Conservation (phyloP, 768 basidiomycete genomes). For the Auriculariales sp. region DNA sequence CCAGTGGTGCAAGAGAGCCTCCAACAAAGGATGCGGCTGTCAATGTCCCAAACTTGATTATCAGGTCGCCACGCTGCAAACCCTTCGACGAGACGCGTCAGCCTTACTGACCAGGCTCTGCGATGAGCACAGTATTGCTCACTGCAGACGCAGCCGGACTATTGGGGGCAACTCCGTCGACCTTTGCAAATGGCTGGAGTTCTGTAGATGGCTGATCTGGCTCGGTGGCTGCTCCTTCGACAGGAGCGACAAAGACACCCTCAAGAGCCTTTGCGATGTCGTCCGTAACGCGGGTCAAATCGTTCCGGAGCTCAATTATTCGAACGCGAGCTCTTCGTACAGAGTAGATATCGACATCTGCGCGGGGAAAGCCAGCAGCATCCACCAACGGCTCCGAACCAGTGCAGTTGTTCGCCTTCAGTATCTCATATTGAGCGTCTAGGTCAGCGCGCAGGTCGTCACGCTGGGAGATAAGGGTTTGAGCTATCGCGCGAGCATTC, state of each 20-base stretch:
- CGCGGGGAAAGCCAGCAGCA: slow-evolving; percentile 75
- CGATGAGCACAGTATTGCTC: slow-evolving; percentile 11
- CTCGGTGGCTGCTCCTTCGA: slow-evolving; percentile 5
- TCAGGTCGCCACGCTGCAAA: slow-evolving; percentile 49
- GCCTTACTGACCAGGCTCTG: slow-evolving; percentile 1
- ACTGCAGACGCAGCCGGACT: slow-evolving; percentile 82
- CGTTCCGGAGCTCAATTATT: slow-evolving; percentile 73
- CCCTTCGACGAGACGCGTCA: slow-evolving; percentile 30
- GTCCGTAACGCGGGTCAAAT: slow-evolving; percentile 49
- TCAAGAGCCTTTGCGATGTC: slow-evolving; percentile 56
- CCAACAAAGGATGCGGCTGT: slow-evolving; percentile 36
- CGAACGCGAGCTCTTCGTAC: slow-evolving; percentile 61
- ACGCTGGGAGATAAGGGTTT: slow-evolving; percentile 51
- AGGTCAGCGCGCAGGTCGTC: slow-evolving; percentile 63
- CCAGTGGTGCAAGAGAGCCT: slow-evolving; percentile 51
- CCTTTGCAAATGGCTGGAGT: slow-evolving; percentile 54
- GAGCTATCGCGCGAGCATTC: too few species aligned
- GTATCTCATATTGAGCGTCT: slow-evolving; percentile 41
- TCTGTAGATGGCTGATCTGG: slow-evolving; percentile 8
- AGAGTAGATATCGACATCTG: slow-evolving; percentile 64
- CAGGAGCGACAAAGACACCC: slow-evolving; percentile 37
- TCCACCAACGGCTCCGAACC: slow-evolving; percentile 72
- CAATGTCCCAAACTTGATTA: slow-evolving; percentile 60
- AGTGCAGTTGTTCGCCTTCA: slow-evolving; percentile 45
- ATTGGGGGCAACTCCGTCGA: slow-evolving; percentile 63